Evolutionary conservation across 2,329 filamentous ascomycete species (phyloP).

Genomic region (Botryosphaeria agaves): DNA sequence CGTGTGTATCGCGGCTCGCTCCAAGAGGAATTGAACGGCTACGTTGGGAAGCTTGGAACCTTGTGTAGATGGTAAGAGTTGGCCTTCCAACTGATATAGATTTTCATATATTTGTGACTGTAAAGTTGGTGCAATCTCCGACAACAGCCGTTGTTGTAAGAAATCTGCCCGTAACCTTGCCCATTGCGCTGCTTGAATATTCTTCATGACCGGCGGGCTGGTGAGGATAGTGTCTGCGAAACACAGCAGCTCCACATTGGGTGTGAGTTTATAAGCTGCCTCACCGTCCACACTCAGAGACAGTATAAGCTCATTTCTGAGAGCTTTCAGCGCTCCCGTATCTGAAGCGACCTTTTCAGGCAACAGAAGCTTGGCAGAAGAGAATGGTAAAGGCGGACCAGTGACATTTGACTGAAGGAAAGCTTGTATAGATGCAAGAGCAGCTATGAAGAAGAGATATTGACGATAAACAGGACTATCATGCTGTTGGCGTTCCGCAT

Average conservation of each 20-base stretch:
- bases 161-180: slow-evolving; percentile 55
- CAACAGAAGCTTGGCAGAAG: slow-evolving; percentile 30
- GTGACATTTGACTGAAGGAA: slow-evolving; percentile 83
- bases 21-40: slow-evolving; percentile 49
- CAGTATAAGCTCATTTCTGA: slow-evolving; percentile 41
- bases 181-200: slow-evolving; percentile 35
- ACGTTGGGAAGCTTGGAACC: slow-evolving; percentile 7
- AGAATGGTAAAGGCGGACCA: slow-evolving; percentile 57
- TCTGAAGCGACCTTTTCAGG: slow-evolving; percentile 26
- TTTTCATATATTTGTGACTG: slow-evolving; percentile 44
- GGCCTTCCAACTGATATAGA: slow-evolving; percentile 35
- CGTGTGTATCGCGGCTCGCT: slow-evolving; percentile 68
- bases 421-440: slow-evolving; percentile 52
- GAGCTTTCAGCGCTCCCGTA: slow-evolving; percentile 21
- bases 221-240: slow-evolving; percentile 48
- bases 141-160: slow-evolving; percentile 50
- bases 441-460: slow-evolving; percentile 34
- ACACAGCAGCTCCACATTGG: slow-evolving; percentile 67
- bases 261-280: slow-evolving; percentile 68
- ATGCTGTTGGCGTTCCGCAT: slow-evolving; percentile 4
- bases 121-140: slow-evolving; percentile 41
- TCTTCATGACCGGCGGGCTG: slow-evolving; percentile 27
- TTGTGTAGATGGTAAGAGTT: slow-evolving; percentile 11
- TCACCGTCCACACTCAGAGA: slow-evolving; percentile 69
- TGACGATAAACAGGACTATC: slow-evolving; percentile 21